A percentile compares a stretch with the other conserved stretches of the same genome.
Conservation (phyloP, 2,329 filamentous ascomycete species). For the Cercospora citrullina region DNA sequence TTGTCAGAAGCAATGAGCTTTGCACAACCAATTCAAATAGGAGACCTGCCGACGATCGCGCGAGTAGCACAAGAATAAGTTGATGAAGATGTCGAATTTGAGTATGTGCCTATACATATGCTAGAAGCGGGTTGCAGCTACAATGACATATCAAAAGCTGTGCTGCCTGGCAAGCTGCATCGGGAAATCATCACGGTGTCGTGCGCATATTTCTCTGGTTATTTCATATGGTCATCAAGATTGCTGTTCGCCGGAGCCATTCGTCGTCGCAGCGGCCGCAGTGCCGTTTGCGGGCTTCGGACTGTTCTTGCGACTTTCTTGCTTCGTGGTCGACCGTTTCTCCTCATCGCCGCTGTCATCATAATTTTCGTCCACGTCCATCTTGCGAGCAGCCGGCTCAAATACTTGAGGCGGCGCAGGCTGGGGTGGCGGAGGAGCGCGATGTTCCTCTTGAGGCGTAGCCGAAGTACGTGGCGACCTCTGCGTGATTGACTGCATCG, state of each 20-base stretch:
- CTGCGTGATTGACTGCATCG: constrained; percentile 48
- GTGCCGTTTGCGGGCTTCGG: constrained; percentile 38
- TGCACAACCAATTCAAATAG: neutral
- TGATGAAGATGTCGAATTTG: neutral
- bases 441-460: constrained; percentile 47
- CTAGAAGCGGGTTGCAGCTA: neutral
- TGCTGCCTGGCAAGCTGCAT: neutral
- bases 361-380: constrained; percentile 97
- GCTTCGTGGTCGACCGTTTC: constrained; percentile 49
- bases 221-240: constrained; percentile 13
- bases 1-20: neutral
- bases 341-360: constrained; percentile 92
- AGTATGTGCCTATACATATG: constrained; percentile 8
- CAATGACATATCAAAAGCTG: neutral
- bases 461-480: constrained; percentile 56
- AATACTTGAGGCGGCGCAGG: constrained; percentile 50
- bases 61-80: neutral
- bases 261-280: constrained; percentile 12
- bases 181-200: constrained; percentile 2
- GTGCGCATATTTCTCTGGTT: neutral
- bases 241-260: constrained; percentile 23
- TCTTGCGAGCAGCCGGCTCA: constrained; percentile 87
- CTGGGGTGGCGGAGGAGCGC: constrained; percentile 32
- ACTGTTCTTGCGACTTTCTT: constrained; percentile 49
- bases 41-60: neutral